Percentiles rank a stretch among this genome's conserved stretches.
These are phyloP conservation scores for Cercis canadensis DNA, from an alignment of 306 rosid species.

Conservation along the genomic window DNA sequence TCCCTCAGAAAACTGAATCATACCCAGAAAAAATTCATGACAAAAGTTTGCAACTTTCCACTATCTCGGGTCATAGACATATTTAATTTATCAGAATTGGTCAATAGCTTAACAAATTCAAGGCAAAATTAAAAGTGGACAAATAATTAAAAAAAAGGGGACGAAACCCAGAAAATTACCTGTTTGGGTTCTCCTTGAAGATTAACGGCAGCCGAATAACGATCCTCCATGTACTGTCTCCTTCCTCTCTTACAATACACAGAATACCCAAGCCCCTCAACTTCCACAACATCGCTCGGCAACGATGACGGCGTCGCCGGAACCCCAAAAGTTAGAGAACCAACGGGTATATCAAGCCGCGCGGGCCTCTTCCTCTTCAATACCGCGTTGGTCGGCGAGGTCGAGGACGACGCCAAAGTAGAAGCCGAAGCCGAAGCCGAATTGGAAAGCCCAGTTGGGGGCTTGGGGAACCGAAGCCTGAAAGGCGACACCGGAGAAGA, in stretches of 20 bases:
- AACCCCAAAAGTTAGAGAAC: slow-evolving; percentile 48
- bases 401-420: slow-evolving; percentile 22
- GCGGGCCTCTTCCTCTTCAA: slow-evolving; percentile 93
- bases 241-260: slow-evolving; percentile 91
- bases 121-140: too few species aligned
- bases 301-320: slow-evolving; percentile 54
- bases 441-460: slow-evolving; percentile 50
- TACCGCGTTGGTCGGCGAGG: slow-evolving; percentile 56
- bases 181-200: slow-evolving; percentile 74
- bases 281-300: slow-evolving; percentile 66
- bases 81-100: too few species aligned
- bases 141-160: too few species aligned
- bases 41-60: too few species aligned
- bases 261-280: slow-evolving; percentile 59
- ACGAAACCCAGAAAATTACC: slow-evolving; percentile 47
- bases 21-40: too few species aligned
- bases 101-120: too few species aligned
- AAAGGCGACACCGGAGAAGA: slow-evolving; percentile 82
- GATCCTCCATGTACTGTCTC: slow-evolving; percentile 91
- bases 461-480: slow-evolving; percentile 64
- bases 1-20: too few species aligned
- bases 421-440: slow-evolving; percentile 12
- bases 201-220: slow-evolving; percentile 67
- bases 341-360: slow-evolving; percentile 74
- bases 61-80: too few species aligned